Base-by-base conservation (phyloP, 1,284 basidiomycete species). In the Volvariella surrecta region DNA sequence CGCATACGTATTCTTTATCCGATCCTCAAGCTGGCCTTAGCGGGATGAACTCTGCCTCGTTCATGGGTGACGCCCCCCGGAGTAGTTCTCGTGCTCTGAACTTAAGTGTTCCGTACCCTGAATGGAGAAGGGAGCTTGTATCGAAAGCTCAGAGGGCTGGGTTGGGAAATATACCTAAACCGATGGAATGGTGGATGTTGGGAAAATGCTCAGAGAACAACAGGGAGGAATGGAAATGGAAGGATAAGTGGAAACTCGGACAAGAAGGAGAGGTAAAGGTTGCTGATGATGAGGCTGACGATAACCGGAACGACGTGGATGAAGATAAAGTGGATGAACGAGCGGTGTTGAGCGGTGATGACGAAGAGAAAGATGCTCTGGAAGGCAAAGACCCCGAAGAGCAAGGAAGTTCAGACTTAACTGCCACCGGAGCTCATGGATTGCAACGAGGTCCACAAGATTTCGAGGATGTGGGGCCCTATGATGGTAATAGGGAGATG, bases 51-150 rank as follows among this genome's bases (percentile, higher is more conserved):
- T 6, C 24, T 6, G 24, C 24, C 24, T 28, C 24, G 24, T 11
- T 28, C 24, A 11, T 11, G 24, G 11, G 24, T 28, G n/a, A n/a
- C 24, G 6, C 24, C 24, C 6, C 6, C 24, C 24, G 11, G 24
- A 28, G 24, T 28, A 11, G 24, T 28, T 11, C 6, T 28, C 6
- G 24, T 11, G 6, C 24, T 6, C 11, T 28, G 24, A 6, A 6
- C 6, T 28, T 28, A 6, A 11, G 6, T 6, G 24, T 76, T 2
- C 73, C 74, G 0, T 82, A 81, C 52, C 79, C 79, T 0, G 78
- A 79, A 50, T 82, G 79, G 79, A 67, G 79, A 1, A 54, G 62
- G 1, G 64, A 69, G 2, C 52, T 76, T 0, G 63, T 68, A 2
- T 61, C 63, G 32, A 66, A 67, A 37, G 79, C 79, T 0, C 70